Conservation (phyloP, 495 filamentous ascomycete species). For the Penicillium soppii region DNA sequence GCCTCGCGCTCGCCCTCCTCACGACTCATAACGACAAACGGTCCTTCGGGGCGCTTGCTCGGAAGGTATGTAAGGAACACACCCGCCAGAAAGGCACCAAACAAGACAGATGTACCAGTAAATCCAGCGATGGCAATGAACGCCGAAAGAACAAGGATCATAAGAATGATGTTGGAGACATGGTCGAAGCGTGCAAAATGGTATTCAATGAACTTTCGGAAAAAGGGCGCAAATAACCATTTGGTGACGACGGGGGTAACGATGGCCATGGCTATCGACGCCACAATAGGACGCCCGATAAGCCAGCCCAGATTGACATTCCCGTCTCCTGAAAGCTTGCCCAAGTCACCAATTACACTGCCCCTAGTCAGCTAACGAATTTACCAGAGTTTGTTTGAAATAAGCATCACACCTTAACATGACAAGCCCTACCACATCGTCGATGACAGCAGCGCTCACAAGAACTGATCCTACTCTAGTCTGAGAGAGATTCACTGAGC, state of each 20-base stretch:
- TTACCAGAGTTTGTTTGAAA: background rate
- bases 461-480: conserved; percentile 35
- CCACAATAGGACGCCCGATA: conserved; percentile 55
- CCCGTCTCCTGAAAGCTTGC: conserved; percentile 23
- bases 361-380: background rate
- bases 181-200: conserved; percentile 33
- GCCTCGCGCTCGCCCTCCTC: conserved; percentile 43
- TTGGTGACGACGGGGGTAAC: conserved; percentile 45
- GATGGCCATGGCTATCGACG: conserved; percentile 55
- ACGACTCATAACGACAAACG: conserved; percentile 33
- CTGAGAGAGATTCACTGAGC: conserved; percentile 25
- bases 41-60: conserved; percentile 31
- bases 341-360: conserved; percentile 50
- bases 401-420: conserved; percentile 55
- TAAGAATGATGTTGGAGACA: conserved; percentile 34
- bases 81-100: conserved; percentile 67
- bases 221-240: conserved; percentile 46
- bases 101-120: conserved; percentile 64
- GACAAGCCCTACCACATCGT: conserved; percentile 77
- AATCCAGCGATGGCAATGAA: conserved; percentile 54
- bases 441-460: conserved; percentile 70
- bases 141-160: conserved; percentile 44
- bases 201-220: conserved; percentile 31
- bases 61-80: conserved; percentile 51
- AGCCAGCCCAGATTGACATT: conserved; percentile 37